phyloP scores from a whole-genome alignment of 2,329 filamentous ascomycete species.

The Hypoxylon sp. region DNA sequence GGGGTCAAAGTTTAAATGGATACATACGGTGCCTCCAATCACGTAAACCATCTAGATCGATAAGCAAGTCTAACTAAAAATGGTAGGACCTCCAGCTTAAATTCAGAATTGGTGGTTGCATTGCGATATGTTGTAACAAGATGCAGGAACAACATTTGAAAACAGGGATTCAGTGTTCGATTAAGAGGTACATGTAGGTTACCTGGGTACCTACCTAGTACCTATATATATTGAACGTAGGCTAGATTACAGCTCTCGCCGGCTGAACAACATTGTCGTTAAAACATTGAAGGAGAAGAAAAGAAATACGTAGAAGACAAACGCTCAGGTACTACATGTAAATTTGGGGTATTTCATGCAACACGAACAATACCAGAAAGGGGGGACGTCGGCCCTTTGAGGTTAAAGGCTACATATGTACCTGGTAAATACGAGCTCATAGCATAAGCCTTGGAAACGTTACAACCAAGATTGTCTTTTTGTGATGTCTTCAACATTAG shows the following conservation, averaged over 20 bases:
- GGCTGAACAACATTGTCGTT: not conserved
- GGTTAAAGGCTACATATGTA: not conserved
- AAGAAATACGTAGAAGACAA: not conserved
- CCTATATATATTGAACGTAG: not conserved
- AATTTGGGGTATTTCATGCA: too few relatives aligned
- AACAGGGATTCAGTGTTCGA: not conserved
- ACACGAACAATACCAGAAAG: conserved; percentile 7
- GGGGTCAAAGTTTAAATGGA: conserved; percentile 6
- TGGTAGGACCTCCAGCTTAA: conserved; percentile 8
- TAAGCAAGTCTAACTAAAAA: conserved; percentile 6
- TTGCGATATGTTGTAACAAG: conserved; percentile 11
- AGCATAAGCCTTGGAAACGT: conserved; percentile 29
- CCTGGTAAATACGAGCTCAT: conserved; percentile 25
- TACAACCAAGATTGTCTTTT: conserved; percentile 11
- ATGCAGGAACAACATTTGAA: conserved; percentile 24
- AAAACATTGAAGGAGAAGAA: not conserved
- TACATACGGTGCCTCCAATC: not conserved
- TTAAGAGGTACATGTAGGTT: not conserved
- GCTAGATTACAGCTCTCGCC: not conserved
- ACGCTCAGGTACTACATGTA: too few relatives aligned
- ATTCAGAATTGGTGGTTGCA: conserved; percentile 23
- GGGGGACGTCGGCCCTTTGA: not conserved
- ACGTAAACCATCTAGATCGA: not conserved
- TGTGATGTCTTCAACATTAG: not conserved
- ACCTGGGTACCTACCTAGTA: too few relatives aligned